Evolutionary conservation across 2,329 filamentous ascomycete species (phyloP), one percentile per base, ranked within the genome.

Genomic region (Apiospora hydei): DNA sequence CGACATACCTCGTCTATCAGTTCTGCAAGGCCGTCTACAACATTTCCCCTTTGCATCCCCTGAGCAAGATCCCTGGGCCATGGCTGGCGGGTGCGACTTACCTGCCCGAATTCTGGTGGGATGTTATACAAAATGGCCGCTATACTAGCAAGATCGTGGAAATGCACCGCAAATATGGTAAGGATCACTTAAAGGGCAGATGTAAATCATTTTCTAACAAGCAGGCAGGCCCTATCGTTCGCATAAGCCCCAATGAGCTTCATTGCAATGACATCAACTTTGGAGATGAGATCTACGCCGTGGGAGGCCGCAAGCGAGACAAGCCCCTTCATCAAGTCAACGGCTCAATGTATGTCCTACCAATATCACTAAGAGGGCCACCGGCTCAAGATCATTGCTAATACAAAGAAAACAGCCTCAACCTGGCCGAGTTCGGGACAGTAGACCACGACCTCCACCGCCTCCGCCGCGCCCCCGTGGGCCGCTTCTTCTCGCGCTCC

Each of bases 111-210:
- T 80, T 81, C 8, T 85, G 81, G 69, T 79, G 82, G 67, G 83
- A 84, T 70, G 77, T 80, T 71, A 77, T 83, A 71, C 75, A 75
- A 16, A 76, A 77, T 21, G 83, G 83, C 3, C 73, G 78, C 16
- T 84, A 84, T 72, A 80, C 79, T 14, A 74, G 75, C 4, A 74
- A 76, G 34, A 84, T 84, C 24, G 73, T 76, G 3, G 70, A 75
- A 13, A 83, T 84, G 80, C 82, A 84, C 67, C 76, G 80, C n/a
- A 72, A 74, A 11, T 84, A 84, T 73, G 82, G 83, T 80, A 73
- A 69, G 67, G 24, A 44, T 47, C 41, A 44, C 26, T 6, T 2
- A 30, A 68, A 7, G 6, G 24, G n/a, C 24, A 21, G n/a, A n/a
- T 18, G 5, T 14, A 46, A 2, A 46, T 4, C 66, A 67, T 21